Conservation (phyloP, 768 basidiomycete genomes). For the Mycena galopus region DNA sequence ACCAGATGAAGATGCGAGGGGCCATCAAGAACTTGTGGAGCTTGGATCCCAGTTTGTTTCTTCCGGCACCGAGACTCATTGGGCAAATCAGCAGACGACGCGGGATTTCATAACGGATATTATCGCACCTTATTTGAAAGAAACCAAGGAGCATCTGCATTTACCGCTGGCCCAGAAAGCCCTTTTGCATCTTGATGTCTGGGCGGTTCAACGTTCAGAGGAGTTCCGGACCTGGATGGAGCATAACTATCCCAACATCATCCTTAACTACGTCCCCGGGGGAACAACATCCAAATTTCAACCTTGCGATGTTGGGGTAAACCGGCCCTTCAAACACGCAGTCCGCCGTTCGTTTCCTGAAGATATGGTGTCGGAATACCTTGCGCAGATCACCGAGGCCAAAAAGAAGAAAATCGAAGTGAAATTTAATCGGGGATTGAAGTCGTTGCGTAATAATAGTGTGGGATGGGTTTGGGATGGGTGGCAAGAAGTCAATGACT, state of each 20-base stretch:
- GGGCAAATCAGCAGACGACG: no score
- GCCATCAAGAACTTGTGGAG: slow-evolving; percentile 38
- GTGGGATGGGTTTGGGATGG: slow-evolving; percentile 51
- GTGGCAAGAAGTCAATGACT: slow-evolving; percentile 43
- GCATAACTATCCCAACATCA: slow-evolving; percentile 42
- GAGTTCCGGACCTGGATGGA: slow-evolving; percentile 53
- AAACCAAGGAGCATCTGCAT: slow-evolving; percentile 29
- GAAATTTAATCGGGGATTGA: slow-evolving; percentile 39
- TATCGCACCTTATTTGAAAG: no score
- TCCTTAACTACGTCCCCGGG: slow-evolving; percentile 48
- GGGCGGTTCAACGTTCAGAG: slow-evolving; percentile 52
- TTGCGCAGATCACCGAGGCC: slow-evolving; percentile 41
- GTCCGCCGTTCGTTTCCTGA: slow-evolving; percentile 48
- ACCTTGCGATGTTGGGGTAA: slow-evolving; percentile 54
- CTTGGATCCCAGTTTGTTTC: slow-evolving; percentile 40
- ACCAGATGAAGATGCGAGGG: slow-evolving; percentile 36
- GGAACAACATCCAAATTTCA: slow-evolving; percentile 49
- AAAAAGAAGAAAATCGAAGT: slow-evolving; percentile 6
- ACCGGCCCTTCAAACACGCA: slow-evolving; percentile 52
- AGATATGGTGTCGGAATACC: slow-evolving; percentile 48
- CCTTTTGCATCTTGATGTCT: slow-evolving; percentile 46
- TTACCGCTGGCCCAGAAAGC: slow-evolving; percentile 32
- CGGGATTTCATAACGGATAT: no score
- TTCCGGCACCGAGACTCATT: no score
- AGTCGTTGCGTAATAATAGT: slow-evolving; percentile 40